Percentiles rank a stretch among this genome's conserved stretches.
Evolutionary conservation across 139 green algal species (phyloP).

Genomic region (Coelastrella sp.): DNA sequence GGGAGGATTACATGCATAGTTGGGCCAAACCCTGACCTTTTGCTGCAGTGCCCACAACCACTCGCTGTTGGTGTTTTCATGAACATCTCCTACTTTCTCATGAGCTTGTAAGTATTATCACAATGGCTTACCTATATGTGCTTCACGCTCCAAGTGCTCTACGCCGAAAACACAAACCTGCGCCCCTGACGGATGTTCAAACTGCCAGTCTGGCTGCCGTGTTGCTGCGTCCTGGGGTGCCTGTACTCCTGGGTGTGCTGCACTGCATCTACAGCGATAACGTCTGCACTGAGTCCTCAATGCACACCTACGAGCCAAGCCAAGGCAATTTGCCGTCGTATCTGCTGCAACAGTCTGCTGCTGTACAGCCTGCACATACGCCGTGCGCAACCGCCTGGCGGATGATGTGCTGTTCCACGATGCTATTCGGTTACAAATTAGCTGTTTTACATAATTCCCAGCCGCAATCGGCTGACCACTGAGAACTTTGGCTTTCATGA

Average conservation of each 20-base stretch:
- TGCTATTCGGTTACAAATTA: too few species aligned
- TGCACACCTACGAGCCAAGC: neutral
- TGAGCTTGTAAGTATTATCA: neutral
- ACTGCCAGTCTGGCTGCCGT: conserved; percentile 11
- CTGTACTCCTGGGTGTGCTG: neutral
- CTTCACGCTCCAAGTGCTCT: conserved; percentile 53
- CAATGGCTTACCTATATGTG: conserved; percentile 55
- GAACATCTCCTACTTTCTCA: neutral
- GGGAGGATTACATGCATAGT: neutral
- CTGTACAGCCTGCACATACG: neutral
- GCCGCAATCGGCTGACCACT: neutral
- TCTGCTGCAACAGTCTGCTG: neutral
- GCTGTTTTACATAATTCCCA: neutral
- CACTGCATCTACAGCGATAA: neutral
- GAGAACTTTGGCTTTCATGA: neutral
- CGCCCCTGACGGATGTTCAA: conserved; percentile 25
- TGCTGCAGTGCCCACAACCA: neutral
- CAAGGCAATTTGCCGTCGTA: too few species aligned
- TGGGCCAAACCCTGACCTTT: neutral
- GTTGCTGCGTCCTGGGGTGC: neutral
- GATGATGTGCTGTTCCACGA: neutral
- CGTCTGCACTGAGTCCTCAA: neutral
- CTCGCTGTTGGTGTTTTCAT: neutral
- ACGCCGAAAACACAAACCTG: conserved; percentile 60
- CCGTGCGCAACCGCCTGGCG: neutral